Conservation (phyloP, 2,329 filamentous ascomycete species). For the Amesomyces nigricolor region DNA sequence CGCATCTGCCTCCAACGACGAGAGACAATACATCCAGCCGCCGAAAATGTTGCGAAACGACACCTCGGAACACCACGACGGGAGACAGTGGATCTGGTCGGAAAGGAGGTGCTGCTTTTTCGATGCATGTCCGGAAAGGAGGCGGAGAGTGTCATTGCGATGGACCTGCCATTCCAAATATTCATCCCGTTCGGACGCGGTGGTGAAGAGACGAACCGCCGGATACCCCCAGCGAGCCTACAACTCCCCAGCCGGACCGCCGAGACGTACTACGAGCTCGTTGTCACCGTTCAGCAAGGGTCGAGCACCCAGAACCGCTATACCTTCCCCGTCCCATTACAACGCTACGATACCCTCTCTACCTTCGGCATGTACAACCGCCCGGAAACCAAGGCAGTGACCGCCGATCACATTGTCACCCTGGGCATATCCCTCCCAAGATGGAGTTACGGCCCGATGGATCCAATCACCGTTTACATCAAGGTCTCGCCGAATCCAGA, state of each 20-base stretch:
- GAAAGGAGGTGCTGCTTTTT: slow-evolving; percentile 90
- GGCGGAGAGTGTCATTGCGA: slow-evolving; percentile 81
- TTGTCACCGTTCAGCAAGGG: slow-evolving; percentile 92
- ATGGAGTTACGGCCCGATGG: slow-evolving; percentile 93
- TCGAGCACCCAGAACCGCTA: slow-evolving; percentile 84
- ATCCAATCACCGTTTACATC: slow-evolving; percentile 94
- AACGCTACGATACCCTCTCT: slow-evolving; percentile 91
- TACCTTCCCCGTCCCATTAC: slow-evolving; percentile 81
- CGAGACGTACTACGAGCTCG: slow-evolving; percentile 94
- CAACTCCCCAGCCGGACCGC: slow-evolving; percentile 89
- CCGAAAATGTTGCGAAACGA: slow-evolving; percentile 89
- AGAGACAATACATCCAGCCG: slow-evolving; percentile 94
- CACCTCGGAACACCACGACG: slow-evolving; percentile 84
- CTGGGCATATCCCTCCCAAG: slow-evolving; percentile 86
- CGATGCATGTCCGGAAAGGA: slow-evolving; percentile 79
- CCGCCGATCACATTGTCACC: slow-evolving; percentile 85
- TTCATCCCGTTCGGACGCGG: slow-evolving; percentile 94
- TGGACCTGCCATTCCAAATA: slow-evolving; percentile 95
- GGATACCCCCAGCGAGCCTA: slow-evolving; percentile 87
- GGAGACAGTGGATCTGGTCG: slow-evolving; percentile 87
- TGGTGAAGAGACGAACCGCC: slow-evolving; percentile 80
- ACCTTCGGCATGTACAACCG: slow-evolving; percentile 99
- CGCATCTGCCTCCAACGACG: slow-evolving; percentile 89
- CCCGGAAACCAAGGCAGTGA: slow-evolving; percentile 79
- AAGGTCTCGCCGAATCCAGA: slow-evolving; percentile 88